A percentile compares a stretch with the other conserved stretches of the same genome.
These are phyloP conservation scores for Closterium sp. DNA, from an alignment of 139 green algal genomes.

Conservation along the genomic window DNA sequence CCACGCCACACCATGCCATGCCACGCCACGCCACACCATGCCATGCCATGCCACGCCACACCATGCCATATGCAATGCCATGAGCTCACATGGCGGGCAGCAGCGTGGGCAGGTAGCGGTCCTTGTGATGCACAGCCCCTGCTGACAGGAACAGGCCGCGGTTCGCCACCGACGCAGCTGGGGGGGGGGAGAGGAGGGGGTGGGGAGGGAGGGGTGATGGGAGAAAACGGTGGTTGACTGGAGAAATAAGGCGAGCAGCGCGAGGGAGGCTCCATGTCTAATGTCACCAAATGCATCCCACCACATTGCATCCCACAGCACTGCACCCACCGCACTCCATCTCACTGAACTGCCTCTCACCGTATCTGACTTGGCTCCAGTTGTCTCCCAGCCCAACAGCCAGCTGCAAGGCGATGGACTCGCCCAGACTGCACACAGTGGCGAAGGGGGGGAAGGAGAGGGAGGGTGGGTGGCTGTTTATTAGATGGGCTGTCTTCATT, in stretches of 20 bases:
- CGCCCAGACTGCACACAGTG: background rate
- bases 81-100: background rate
- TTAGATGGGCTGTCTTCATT: no score
- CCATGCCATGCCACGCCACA: no score
- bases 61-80: slow-evolving; percentile 44
- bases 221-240: background rate
- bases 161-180: background rate
- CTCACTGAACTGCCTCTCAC: background rate
- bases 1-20: no score
- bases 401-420: background rate
- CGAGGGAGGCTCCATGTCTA: background rate
- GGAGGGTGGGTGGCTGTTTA: no score
- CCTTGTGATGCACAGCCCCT: background rate
- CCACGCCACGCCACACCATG: no score
- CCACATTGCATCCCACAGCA: background rate
- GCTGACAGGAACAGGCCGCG: background rate
- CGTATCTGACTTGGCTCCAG: background rate
- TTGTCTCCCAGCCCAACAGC: background rate
- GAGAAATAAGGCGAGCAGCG: background rate
- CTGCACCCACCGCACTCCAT: background rate
- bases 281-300: background rate
- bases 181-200: background rate
- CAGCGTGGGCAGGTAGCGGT: background rate
- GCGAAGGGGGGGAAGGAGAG: no score
- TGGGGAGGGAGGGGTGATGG: background rate